Percentiles rank a stretch among this genome's conserved stretches.
phyloP scores from a whole-genome alignment of 306 rosid genomes.

The Mimosa pudica region DNA sequence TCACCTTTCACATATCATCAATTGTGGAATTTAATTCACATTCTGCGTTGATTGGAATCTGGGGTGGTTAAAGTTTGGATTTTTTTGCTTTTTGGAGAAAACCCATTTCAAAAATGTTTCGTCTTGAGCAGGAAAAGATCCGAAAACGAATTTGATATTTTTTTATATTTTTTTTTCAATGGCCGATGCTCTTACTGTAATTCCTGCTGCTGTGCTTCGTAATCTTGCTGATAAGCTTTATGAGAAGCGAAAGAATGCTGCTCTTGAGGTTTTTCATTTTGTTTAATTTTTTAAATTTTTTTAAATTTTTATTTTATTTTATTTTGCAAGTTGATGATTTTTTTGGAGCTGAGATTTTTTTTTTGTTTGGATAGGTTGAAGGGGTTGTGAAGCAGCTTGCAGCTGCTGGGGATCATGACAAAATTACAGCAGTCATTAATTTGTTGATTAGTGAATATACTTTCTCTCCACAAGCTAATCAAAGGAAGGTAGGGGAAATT shows the following conservation, averaged over 20 bases:
- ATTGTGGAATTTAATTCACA: conserved; percentile 27
- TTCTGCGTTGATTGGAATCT: conserved; percentile 38
- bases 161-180: conserved; percentile 26
- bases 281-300: too few relatives aligned
- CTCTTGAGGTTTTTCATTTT: conserved; percentile 71
- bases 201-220: conserved; percentile 82
- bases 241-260: conserved; percentile 99
- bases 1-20: background rate
- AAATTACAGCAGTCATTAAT: conserved; percentile 79
- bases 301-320: background rate
- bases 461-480: conserved; percentile 86
- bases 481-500: conserved; percentile 70
- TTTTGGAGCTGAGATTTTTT: conserved; percentile 56
- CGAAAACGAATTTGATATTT: conserved; percentile 44
- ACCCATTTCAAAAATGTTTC: conserved; percentile 30
- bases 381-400: conserved; percentile 89
- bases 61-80: conserved; percentile 23
- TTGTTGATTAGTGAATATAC: conserved; percentile 73
- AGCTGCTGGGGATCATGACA: conserved; percentile 79
- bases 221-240: conserved; percentile 94
- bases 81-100: conserved; percentile 20
- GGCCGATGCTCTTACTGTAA: conserved; percentile 70
- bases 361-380: conserved; percentile 63
- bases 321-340: conserved; percentile 31
- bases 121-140: conserved; percentile 48